Evolutionary conservation across 75 land plant species (phyloP).

Genomic region (Chamaecyparis obtusa): DNA sequence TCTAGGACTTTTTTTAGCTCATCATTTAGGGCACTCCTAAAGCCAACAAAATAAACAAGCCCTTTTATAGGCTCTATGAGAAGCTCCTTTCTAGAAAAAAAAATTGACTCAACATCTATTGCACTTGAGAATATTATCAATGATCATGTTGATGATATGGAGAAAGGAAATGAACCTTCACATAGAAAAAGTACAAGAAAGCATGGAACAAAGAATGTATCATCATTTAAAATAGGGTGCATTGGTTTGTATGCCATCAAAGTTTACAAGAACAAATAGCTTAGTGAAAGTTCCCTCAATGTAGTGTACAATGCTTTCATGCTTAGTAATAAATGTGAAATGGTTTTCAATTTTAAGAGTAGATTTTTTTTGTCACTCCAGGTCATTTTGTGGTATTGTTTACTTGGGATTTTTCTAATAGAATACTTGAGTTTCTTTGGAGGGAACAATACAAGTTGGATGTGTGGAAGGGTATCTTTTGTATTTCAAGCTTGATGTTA

Average conservation of each 20-base stretch:
- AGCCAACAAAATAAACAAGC: constrained; percentile 42
- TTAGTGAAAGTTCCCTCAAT: neutral
- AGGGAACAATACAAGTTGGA: neutral
- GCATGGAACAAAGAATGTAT: constrained; percentile 70
- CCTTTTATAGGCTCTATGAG: constrained; percentile 59
- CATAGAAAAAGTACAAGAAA: constrained; percentile 81
- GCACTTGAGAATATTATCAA: constrained; percentile 55
- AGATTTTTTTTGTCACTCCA: no score
- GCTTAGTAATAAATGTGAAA: neutral
- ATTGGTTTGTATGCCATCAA: constrained; percentile 47
- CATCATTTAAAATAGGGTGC: constrained; percentile 65
- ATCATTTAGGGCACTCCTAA: constrained; percentile 69
- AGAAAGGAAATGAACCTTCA: constrained; percentile 50
- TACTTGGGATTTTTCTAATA: no score
- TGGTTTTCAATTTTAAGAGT: neutral
- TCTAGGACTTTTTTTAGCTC: constrained; percentile 78
- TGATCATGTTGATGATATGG: constrained; percentile 46
- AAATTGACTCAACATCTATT: constrained; percentile 34
- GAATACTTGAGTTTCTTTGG: neutral
- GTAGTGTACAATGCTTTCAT: neutral
- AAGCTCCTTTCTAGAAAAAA: constrained; percentile 40
- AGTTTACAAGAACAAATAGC: constrained; percentile 19
- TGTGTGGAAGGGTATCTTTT: neutral
- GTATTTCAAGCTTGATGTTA: neutral
- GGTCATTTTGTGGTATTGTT: no score